These are phyloP conservation scores for Coniochaeta ligniaria DNA, from an alignment of 2,329 filamentous ascomycete species.

Conservation along the genomic window DNA sequence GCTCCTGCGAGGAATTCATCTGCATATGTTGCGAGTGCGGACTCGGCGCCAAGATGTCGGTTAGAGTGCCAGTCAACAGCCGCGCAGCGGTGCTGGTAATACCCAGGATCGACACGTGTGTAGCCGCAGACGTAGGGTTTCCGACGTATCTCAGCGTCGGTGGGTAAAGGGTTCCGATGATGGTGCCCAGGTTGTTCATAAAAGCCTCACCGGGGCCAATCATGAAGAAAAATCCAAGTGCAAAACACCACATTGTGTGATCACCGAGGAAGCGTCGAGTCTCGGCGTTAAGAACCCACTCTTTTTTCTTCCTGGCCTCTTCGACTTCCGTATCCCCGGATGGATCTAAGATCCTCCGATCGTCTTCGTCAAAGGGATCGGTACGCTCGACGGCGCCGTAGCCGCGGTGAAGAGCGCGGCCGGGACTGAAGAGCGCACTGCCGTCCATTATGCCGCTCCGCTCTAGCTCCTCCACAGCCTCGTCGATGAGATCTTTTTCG, in stretches of 20 bases:
- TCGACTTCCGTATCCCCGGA: constrained; percentile 32
- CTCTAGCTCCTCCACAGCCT: constrained; percentile 85
- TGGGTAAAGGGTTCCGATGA: constrained; percentile 77
- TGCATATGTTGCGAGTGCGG: constrained; percentile 53
- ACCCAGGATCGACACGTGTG: constrained; percentile 88
- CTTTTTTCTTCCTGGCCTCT: constrained; percentile 65
- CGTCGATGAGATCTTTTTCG: constrained; percentile 81
- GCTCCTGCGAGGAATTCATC: constrained; percentile 23
- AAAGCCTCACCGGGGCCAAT: constrained; percentile 95
- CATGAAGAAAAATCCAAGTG: constrained; percentile 84
- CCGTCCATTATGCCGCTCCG: constrained; percentile 75
- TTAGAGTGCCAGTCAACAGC: constrained; percentile 81
- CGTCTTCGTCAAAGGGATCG: constrained; percentile 31
- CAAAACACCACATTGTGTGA: constrained; percentile 92
- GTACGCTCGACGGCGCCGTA: constrained; percentile 53
- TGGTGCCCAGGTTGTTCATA: constrained; percentile 93
- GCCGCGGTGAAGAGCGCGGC: constrained; percentile 36
- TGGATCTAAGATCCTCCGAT: constrained; percentile 30
- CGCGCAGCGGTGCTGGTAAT: constrained; percentile 86
- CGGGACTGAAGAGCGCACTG: constrained; percentile 61
- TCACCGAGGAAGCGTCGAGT: constrained; percentile 80
- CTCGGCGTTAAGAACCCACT: constrained; percentile 85
- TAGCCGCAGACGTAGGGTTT: constrained; percentile 58
- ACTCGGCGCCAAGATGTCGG: constrained; percentile 73
- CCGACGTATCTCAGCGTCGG: constrained; percentile 37